phyloP scores from a whole-genome alignment of 2,329 filamentous ascomycete species.

The Pestalotiopsis sp. region DNA sequence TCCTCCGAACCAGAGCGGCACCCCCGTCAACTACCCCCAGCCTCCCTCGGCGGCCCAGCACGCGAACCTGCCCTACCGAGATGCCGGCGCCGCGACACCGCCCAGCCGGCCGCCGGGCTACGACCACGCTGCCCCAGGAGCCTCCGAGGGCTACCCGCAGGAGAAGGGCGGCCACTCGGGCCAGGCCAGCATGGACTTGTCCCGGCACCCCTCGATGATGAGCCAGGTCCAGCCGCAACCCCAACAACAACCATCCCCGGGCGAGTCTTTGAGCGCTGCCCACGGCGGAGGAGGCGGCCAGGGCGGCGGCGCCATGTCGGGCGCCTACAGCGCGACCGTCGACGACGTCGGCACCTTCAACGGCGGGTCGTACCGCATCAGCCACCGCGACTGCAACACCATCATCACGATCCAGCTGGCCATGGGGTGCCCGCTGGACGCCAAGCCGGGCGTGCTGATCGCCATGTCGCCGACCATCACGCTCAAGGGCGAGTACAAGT shows the following conservation, averaged over 20 bases:
- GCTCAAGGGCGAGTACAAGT: conserved; percentile 80
- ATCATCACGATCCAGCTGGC: conserved; percentile 88
- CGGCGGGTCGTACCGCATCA: conserved; percentile 90
- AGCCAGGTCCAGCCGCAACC: conserved; percentile 2
- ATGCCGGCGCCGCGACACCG: conserved; percentile 34
- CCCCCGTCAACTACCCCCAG: conserved; percentile 37
- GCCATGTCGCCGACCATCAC: conserved; percentile 91
- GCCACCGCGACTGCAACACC: conserved; percentile 88
- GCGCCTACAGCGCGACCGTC: conserved; percentile 57
- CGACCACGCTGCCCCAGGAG: conserved; percentile 23
- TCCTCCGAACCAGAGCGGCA: conserved; percentile 22
- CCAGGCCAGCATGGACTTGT: conserved; percentile 17
- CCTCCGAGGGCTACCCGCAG: conserved; percentile 31
- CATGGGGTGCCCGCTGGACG: conserved; percentile 80
- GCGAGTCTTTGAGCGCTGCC: conserved; percentile 29
- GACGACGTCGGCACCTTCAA: conserved; percentile 98
- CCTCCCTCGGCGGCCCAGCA: conserved; percentile 34
- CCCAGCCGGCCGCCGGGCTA: conserved; percentile 29
- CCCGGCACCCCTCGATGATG: conserved; percentile 19
- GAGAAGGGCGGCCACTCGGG: conserved; percentile 29
- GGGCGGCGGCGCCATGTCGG: conserved; percentile 61
- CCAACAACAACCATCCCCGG: neutral
- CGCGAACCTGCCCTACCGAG: conserved; percentile 34
- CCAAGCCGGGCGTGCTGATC: conserved; percentile 88
- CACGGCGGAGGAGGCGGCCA: conserved; percentile 36